Evolutionary conservation across 371 early-diverging fungal species (phyloP).

Genomic region (Zancudomyces culisetae): DNA sequence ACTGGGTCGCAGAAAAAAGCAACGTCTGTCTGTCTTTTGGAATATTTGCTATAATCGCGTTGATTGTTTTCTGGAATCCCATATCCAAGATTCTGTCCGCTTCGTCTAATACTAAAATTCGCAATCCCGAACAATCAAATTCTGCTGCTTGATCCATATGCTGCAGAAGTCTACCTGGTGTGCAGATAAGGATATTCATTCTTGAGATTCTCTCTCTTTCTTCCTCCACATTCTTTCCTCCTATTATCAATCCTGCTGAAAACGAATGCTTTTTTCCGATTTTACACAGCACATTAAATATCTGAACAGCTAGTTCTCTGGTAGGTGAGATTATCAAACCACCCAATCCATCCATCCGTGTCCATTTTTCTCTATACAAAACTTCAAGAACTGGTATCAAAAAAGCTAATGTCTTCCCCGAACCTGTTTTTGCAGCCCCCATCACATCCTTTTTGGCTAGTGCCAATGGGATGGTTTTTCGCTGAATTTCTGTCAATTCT

Average conservation of each 20-base stretch:
- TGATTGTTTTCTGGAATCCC: constrained; percentile 88
- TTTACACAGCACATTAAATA: constrained; percentile 78
- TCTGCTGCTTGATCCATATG: constrained; percentile 92
- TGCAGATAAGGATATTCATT: constrained; percentile 92
- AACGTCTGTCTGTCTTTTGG: constrained; percentile 77
- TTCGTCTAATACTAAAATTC: constrained; percentile 73
- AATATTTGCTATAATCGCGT: constrained; percentile 83
- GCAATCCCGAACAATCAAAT: constrained; percentile 43
- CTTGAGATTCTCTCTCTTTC: constrained; percentile 67
- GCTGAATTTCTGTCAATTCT: constrained; percentile 95
- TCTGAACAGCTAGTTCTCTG: constrained; percentile 92
- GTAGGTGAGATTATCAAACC: constrained; percentile 96
- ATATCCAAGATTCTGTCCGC: constrained; percentile 90
- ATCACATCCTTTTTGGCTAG: constrained; percentile 78
- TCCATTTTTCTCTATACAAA: constrained; percentile 67
- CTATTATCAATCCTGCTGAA: constrained; percentile 93
- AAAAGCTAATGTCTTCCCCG: constrained; percentile 97
- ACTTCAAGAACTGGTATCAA: constrained; percentile 68
- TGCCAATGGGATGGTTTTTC: constrained; percentile 72
- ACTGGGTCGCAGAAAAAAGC: constrained; percentile 92
- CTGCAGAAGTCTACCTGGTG: constrained; percentile 95
- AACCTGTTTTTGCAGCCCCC: constrained; percentile 98
- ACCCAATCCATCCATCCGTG: constrained; percentile 65
- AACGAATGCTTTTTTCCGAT: constrained; percentile 67
- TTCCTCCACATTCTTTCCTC: constrained; percentile 78